Conservation (phyloP, 2,329 filamentous ascomycete genomes). For the Botrytis galanthina region DNA sequence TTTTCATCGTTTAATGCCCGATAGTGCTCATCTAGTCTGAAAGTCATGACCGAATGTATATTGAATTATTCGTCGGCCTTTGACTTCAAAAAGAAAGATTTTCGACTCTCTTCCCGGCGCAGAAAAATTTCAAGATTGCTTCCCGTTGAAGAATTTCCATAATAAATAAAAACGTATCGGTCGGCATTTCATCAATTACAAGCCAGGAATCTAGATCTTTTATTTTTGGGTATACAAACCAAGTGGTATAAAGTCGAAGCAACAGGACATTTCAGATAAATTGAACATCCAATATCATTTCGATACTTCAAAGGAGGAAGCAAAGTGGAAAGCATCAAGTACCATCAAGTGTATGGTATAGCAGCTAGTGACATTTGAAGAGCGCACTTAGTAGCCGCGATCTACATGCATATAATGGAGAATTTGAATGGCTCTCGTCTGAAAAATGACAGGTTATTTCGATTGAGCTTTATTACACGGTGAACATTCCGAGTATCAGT, state of each 20-base stretch:
- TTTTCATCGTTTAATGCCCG: too few relatives aligned
- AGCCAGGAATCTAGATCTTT: neutral
- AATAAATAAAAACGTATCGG: neutral
- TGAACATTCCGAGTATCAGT: neutral
- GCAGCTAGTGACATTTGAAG: too few relatives aligned
- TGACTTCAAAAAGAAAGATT: neutral
- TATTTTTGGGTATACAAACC: neutral
- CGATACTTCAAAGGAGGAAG: neutral
- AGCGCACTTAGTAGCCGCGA: neutral
- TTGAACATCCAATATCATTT: neutral
- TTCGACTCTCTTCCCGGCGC: too few relatives aligned
- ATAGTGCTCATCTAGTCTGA: neutral
- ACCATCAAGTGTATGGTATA: neutral
- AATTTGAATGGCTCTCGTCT: fast-evolving
- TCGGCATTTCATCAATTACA: neutral
- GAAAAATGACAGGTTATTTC: neutral
- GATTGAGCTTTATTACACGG: neutral
- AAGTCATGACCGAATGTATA: neutral
- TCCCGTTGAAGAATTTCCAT: neutral
- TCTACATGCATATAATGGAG: neutral
- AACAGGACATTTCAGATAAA: neutral
- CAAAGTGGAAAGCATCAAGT: neutral
- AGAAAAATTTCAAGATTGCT: neutral
- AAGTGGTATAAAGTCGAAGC: neutral
- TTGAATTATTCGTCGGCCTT: too few relatives aligned